A percentile compares a stretch with the other conserved stretches of the same genome.
phyloP scores from a whole-genome alignment of 768 basidiomycete species.

The Mycena alexandri region DNA sequence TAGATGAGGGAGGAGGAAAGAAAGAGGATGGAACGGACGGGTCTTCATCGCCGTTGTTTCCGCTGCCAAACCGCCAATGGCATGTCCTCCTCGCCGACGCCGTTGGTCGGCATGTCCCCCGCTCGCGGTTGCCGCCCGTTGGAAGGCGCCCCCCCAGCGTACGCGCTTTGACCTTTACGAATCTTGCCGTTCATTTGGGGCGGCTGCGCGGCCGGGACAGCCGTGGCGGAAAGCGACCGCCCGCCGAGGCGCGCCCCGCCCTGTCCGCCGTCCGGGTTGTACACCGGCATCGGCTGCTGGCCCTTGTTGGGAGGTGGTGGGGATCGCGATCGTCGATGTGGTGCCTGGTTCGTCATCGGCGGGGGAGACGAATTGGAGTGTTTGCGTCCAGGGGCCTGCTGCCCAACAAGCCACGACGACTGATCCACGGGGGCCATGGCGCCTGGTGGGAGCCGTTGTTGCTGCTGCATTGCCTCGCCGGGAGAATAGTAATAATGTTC shows the following conservation, averaged over 20 bases:
- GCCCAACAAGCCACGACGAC: conserved; percentile 40
- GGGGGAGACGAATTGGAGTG: conserved; percentile 50
- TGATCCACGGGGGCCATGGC: conserved; percentile 70
- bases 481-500: conserved; percentile 57
- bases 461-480: conserved; percentile 45
- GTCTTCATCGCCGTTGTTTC: conserved; percentile 69
- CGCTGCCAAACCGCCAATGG: conserved; percentile 86
- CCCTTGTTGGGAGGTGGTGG: conserved; percentile 58
- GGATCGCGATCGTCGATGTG: conserved; percentile 63
- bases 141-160: conserved; percentile 64
- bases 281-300: conserved; percentile 52
- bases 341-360: conserved; percentile 37
- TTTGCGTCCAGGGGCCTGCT: conserved; percentile 31
- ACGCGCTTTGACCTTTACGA: conserved; percentile 76
- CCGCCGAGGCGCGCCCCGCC: conserved; percentile 57
- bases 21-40: conserved; percentile 3
- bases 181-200: conserved; percentile 63
- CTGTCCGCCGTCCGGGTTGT: conserved; percentile 40
- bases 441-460: conserved; percentile 68
- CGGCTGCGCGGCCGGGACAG: conserved; percentile 51
- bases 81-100: conserved; percentile 72
- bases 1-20: conserved; percentile 21
- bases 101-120: conserved; percentile 38
- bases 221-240: conserved; percentile 83
- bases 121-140: conserved; percentile 46